phyloP scores from a whole-genome alignment of 495 filamentous ascomycete genomes.

The Cercophora newfieldiana region DNA sequence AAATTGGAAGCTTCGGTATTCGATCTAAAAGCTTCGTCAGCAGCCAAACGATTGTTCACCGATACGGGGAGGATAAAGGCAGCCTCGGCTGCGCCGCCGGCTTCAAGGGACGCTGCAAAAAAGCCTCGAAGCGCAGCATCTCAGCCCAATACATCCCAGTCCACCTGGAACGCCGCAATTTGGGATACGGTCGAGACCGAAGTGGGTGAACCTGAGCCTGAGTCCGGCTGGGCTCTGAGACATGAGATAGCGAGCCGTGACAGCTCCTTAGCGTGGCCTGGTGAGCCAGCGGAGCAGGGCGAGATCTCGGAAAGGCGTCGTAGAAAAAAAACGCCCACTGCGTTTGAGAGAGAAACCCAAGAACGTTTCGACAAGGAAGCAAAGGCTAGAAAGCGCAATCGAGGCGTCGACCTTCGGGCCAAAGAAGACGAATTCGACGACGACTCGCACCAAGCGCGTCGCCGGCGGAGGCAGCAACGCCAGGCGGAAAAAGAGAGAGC shows the following conservation, averaged over 20 bases:
- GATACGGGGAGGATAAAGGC: neutral
- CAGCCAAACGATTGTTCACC: neutral
- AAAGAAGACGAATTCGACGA: constrained; percentile 35
- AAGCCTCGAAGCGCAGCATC: neutral
- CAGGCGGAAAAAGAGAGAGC: constrained; percentile 35
- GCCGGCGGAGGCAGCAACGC: constrained; percentile 37
- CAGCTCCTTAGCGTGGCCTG: neutral
- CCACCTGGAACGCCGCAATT: neutral
- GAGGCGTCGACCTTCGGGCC: constrained; percentile 4
- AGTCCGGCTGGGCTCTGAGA: neutral
- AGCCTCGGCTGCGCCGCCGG: too few relatives aligned
- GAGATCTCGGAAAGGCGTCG: neutral
- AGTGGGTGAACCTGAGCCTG: neutral
- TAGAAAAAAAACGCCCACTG: neutral
- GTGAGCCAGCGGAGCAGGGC: neutral
- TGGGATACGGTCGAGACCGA: neutral
- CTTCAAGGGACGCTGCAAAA: too few relatives aligned
- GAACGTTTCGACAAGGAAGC: neutral
- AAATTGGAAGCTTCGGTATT: neutral
- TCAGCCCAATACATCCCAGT: neutral
- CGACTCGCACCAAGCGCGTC: constrained; percentile 33
- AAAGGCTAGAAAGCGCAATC: neutral
- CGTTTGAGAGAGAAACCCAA: neutral
- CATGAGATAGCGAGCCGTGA: neutral
- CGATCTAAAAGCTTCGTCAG: neutral